Evolutionary conservation across 345 rosid species (phyloP), one percentile per base, ranked within the genome.

Genomic region (Abelmoschus esculentus): DNA sequence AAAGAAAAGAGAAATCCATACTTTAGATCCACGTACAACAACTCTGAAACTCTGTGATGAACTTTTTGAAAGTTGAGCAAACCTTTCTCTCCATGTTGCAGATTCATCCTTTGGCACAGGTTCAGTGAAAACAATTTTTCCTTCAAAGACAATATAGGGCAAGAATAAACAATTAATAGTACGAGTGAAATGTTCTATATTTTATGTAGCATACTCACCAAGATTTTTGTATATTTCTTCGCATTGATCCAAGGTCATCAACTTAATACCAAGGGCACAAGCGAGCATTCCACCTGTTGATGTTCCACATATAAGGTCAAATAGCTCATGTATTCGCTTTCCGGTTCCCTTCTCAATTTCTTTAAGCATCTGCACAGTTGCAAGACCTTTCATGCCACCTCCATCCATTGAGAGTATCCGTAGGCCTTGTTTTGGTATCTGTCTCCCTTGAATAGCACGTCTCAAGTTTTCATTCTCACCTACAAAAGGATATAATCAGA

Each of bases 261-360:
- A 86, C 89, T 91, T 91, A 72, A 95, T 86, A 75, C 91, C 93
- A 73, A 92, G 96, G 68, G 98, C 99, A 83, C 89, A 79, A 63
- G 99, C 99, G 29, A 92, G 86, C 97, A 95, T 95, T 74, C 99
- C 99, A 58, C 99, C 96, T 0, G 98, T 95, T 76, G 99, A 95
- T 75, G 99, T 92, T 80, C 99, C 99, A 66, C 99, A 91, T 73
- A 92, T 79, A 75, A 95, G 97, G 77, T 95, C 98, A 52, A 95
- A 95, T 73, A 95, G 77, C 83, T 95, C 99, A 82, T 95, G 98
- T 76, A 95, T 92, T 74, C 79, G 85, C 81, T 95, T 95, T 74
- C 98, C 98, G 66, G 98, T 86, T 66, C 98, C 92, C 80, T 86
- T 90, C 79, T 95, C 99, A 80, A 92, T 92, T 81, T 89, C 96